Evolutionary conservation across 257 asterid genomes (phyloP).

Genomic region (Galeopsis tetrahit): DNA sequence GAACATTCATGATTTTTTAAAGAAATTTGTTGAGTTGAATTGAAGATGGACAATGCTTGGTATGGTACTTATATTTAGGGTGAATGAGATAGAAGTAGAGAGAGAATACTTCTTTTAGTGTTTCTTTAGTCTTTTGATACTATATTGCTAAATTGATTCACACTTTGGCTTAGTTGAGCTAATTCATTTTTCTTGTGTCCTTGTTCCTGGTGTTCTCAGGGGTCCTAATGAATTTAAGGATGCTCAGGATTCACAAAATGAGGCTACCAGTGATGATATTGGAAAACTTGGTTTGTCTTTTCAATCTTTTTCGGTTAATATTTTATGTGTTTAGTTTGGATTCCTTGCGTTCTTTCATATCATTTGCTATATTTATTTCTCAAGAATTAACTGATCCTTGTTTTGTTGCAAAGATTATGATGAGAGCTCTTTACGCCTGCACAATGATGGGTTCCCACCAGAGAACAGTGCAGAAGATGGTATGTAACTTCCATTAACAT

Average conservation of each 20-base stretch:
- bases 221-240: conserved; percentile 34
- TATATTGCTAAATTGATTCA: conserved; percentile 19
- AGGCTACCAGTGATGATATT: conserved; percentile 32
- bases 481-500: conserved; percentile 27
- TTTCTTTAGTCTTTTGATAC: background rate
- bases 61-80: conserved; percentile 20
- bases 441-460: conserved; percentile 37
- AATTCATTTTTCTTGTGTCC: conserved; percentile 18
- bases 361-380: background rate
- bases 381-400: conserved; percentile 29
- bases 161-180: conserved; percentile 6
- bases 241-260: conserved; percentile 33
- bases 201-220: conserved; percentile 43
- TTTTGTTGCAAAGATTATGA: conserved; percentile 43
- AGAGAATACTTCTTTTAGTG: background rate
- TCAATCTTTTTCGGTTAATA: background rate
- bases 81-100: conserved; percentile 16
- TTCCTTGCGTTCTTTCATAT: conserved; percentile 18
- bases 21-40: conserved; percentile 19
- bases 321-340: conserved; percentile 12
- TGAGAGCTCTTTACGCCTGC: conserved; percentile 35
- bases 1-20: background rate
- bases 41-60: conserved; percentile 17
- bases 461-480: conserved; percentile 59
- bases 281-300: conserved; percentile 43